Base-by-base conservation (phyloP, 257 asterid species). In the Catharanthus roseus region DNA sequence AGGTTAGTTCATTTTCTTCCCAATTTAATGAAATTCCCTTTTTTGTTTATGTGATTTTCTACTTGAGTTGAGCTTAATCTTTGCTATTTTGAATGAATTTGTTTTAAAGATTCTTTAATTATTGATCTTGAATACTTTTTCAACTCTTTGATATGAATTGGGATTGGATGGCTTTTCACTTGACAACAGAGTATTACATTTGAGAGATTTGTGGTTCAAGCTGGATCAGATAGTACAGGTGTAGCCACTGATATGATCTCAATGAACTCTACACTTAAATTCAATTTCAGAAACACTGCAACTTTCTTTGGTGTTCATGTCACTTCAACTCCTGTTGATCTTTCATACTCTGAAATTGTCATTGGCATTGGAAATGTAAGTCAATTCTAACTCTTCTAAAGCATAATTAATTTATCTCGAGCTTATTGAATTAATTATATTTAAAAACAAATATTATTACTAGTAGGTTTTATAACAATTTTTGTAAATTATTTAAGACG, bases 241-340 rank as follows among this genome's bases (percentile, higher is more conserved):
- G 97, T 91, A 15, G 77, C 92, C 1, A 91, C 96, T 0, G 95
- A 87, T 75, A 91, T 91, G 97, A 87, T 91, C 56, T 83, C 96
- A 33, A 49, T 80, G 77, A 91, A 91, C 76, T 76, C 96, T 29
- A 90, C 96, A 0, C 72, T 90, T 64, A 81, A 80, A 78, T 83
- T 89, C 71, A 82, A 70, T 70, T 85, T 81, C 77, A 85, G 82
- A 1, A 89, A 90, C 74, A 90, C 84, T 13, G 97, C 85, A 15
- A 77, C 92, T 23, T 91, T 91, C 71, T 87, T 91, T n/a, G 96
- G 96, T 8, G 92, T 91, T 44, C 97, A 87, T 54, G 96, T 86
- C 29, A 54, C 87, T 5, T 84, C 97, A 24, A 82, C 90, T 49
- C 97, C 96, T 0, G 38, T 89, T 62, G 80, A 74, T 76, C 82